These are phyloP conservation scores for Candida pseudoviswanathii DNA, from an alignment of 1,139 yeast species.

Conservation along the genomic window DNA sequence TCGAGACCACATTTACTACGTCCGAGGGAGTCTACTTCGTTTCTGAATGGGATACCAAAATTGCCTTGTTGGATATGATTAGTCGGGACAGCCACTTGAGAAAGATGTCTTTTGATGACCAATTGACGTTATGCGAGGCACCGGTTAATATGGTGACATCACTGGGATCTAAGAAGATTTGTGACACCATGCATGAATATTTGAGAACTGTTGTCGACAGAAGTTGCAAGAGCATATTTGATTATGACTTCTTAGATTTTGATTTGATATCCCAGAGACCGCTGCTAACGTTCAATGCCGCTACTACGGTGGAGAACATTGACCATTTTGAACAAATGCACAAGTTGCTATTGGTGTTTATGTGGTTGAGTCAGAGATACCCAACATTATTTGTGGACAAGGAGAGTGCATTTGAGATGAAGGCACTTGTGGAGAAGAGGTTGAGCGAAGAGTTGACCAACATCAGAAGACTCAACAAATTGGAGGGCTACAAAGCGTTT, in stretches of 20 bases:
- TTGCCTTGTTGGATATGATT: constrained; percentile 48
- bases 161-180: constrained; percentile 8
- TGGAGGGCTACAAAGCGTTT: not conserved
- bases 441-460: constrained; percentile 62
- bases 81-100: constrained; percentile 30
- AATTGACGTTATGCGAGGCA: constrained; percentile 58
- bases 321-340: constrained; percentile 69
- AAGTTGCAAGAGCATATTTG: constrained; percentile 44
- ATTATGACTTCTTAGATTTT: constrained; percentile 41
- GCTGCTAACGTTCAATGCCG: constrained; percentile 20
- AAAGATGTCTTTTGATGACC: constrained; percentile 49
- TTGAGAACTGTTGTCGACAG: constrained; percentile 41
- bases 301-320: constrained; percentile 37
- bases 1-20: not conserved
- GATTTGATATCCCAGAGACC: constrained; percentile 28
- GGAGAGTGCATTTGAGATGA: constrained; percentile 71
- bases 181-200: constrained; percentile 32
- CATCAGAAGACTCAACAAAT: constrained; percentile 29
- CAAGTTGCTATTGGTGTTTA: constrained; percentile 63
- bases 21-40: constrained; percentile 35
- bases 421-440: constrained; percentile 63
- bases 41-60: constrained; percentile 47
- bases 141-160: constrained; percentile 46
- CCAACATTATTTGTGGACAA: constrained; percentile 79
- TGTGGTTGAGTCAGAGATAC: constrained; percentile 89